Evolutionary conservation across 805 yeast species (phyloP), one percentile per base, ranked within the genome.

Genomic region (Candida maesae): DNA sequence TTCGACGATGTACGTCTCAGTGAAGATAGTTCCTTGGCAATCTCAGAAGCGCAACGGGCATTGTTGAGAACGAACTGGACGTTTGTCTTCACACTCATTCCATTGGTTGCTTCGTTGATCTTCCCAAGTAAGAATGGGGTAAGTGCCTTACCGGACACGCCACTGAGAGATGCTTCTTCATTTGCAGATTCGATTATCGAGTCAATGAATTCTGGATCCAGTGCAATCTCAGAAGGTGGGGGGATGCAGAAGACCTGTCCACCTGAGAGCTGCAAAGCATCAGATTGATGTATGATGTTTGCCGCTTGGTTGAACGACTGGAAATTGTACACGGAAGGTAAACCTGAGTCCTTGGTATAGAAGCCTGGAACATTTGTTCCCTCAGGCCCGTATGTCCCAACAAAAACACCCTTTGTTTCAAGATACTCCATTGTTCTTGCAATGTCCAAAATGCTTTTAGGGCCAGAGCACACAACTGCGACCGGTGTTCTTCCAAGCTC

Each of bases 381-480:
- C 11, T 50, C 51, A 6, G 75, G 74, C 12, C 81, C 79, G 44
- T 62, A 64, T 0, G 96, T 88, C 5, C 82, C 75, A 8, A 88
- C 95, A 52, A 82, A 83, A 1, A 88, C 95, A 12, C 96, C 96
- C 61, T 87, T 89, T 0, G 96, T 88, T 60, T 88, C 96, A 39
- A 88, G 67, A 55, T 81, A 86, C 59, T 88, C 96, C 73, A 87
- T 70, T 0, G 96, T 89, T 47, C 83, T 70, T 9, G 73, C 78
- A 40, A 89, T 81, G 54, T 88, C 96, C 41, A 88, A 65, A 38
- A 88, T 87, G 28, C 89, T 79, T 58, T 88, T 88, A 2, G 96
- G 95, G 0, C 96, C 96, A 7, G 95, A 81, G 58, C 96, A 88
- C 9, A 88, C 90, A n/a, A 88, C 96, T 0, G 88, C 79, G 2